Base-by-base conservation (phyloP, 1,139 yeast genomes). In the Yamadazyma sp. region DNA sequence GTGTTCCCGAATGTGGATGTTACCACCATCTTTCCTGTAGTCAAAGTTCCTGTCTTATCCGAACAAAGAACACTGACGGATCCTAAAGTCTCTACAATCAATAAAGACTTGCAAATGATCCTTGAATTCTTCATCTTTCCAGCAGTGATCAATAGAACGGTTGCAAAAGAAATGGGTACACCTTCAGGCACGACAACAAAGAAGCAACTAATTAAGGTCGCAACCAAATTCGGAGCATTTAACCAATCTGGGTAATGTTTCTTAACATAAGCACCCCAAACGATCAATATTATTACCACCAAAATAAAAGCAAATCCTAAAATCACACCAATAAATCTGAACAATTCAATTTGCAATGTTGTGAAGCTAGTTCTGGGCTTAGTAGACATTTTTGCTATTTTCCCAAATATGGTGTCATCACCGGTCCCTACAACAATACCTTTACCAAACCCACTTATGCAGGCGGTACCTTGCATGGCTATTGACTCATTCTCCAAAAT, bases 261-360 rank as follows among this genome's bases (percentile, higher is more conserved):
- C 31, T 56, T 55, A 15, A 64, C 45, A 65, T 74, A 75, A n/a
- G 69, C 69, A 39, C 64, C 77, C 79, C 80, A 76, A 12, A 73
- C 50, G 31, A 73, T 58, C 43, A 48, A 33, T 9, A 62, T 47
- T 16, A 62, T 38, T 5, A 64, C 51, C 11, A 56, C 50, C 41
- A 64, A 53, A 10, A 40, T 15, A 5, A 62, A 37, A 39, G 64
- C 62, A 10, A 62, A 48, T 2, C 37, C 18, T 5, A 53, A 48
- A 9, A 58, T 52, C 20, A 60, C 48, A 4, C 47, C 41, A 16
- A 64, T 64, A 41, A 64, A 63, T 33, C 64, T 46, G 23, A 62
- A 49, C 18, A 64, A 52, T 47, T 64, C 69, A 41, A 45, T 50
- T 45, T 64, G 69, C 37, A 64, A 49, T 12, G 69, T 64, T 17